Base-by-base conservation (phyloP, 768 basidiomycete genomes). In the Lyophyllum atratum region DNA sequence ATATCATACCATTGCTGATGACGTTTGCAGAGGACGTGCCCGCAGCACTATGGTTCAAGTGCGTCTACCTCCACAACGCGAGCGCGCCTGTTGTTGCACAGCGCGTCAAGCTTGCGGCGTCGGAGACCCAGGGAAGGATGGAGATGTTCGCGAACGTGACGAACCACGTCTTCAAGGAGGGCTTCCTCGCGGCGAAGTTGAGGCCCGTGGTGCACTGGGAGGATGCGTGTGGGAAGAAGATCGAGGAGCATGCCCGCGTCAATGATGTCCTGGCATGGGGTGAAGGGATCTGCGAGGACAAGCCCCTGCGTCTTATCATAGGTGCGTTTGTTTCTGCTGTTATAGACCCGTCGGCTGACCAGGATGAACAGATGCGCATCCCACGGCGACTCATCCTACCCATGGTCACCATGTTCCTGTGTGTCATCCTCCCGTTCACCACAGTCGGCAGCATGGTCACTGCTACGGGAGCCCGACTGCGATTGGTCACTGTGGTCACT, bases 101-200 rank as follows among this genome's bases (percentile, higher is more conserved):
- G 60, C 77, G 78, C 29, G 59, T 80, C 59, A 76, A 74, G 65
- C 70, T 80, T 37, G 70, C 74, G 37, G 56, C 59, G 39, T 34
- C 59, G 15, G 59, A 71, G 37, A 59, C 59, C 17, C 45, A 34
- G 2, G 57, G 55, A 31, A 74, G 67, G 61, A 66, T 76, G 49
- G 77, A 76, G 58, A 66, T 69, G 24, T 57, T 81, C 21, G 77
- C 78, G n/a, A 74, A 81, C 54, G 60, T 81, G 53, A 80, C 78
- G 49, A 82, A 81, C 70, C 57, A 80, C 55, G 69, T 81, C 60
- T 82, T 82, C 66, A 58, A 47, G 22, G 69, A 70, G 33, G 74
- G 75, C 1, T 82, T 72, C 64, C 63, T 74, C 15, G 63, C 72
- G 7, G 59, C 68, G n/a, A 66, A 73, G 48, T 52, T 70, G 39